A percentile compares a stretch with the other conserved stretches of the same genome.
These are phyloP conservation scores for Boechera stricta DNA, from an alignment of 345 rosid species.

Conservation along the genomic window DNA sequence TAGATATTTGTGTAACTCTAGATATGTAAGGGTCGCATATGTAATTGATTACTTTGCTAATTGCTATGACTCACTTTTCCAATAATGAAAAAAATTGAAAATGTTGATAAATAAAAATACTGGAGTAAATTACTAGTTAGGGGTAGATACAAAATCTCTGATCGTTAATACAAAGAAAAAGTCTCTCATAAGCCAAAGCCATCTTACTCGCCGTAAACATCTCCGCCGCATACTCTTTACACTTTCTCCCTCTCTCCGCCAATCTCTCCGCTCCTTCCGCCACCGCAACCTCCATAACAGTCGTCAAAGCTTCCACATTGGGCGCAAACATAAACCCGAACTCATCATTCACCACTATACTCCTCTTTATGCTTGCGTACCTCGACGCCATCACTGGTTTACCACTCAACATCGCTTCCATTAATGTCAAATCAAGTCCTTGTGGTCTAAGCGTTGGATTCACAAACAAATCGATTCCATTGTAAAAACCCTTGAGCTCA, in stretches of 20 bases:
- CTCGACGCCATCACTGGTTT: constrained; percentile 89
- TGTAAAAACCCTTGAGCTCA: constrained; percentile 71
- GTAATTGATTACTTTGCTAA: constrained; percentile 3
- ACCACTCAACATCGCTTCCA: constrained; percentile 98
- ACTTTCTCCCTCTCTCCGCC: constrained; percentile 75
- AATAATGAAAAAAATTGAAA: not conserved
- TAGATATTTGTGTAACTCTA: not conserved
- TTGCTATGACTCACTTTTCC: constrained; percentile 10
- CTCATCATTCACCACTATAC: constrained; percentile 79
- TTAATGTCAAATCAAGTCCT: constrained; percentile 85
- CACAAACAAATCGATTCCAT: constrained; percentile 73
- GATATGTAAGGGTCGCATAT: constrained; percentile 6
- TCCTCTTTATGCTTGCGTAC: constrained; percentile 87
- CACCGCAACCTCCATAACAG: constrained; percentile 58
- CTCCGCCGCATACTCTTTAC: constrained; percentile 66
- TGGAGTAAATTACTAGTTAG: constrained; percentile 32
- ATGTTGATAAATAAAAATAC: not conserved
- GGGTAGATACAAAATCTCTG: constrained; percentile 67
- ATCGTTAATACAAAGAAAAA: constrained; percentile 84
- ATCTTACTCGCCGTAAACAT: constrained; percentile 89
- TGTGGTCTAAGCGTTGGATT: constrained; percentile 95
- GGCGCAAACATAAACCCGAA: constrained; percentile 92
- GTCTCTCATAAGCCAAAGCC: constrained; percentile 90
- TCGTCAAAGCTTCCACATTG: constrained; percentile 72
- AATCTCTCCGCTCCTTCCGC: constrained; percentile 69